phyloP scores from a whole-genome alignment of 345 rosid genomes.

The Eucalyptus coolabah region DNA sequence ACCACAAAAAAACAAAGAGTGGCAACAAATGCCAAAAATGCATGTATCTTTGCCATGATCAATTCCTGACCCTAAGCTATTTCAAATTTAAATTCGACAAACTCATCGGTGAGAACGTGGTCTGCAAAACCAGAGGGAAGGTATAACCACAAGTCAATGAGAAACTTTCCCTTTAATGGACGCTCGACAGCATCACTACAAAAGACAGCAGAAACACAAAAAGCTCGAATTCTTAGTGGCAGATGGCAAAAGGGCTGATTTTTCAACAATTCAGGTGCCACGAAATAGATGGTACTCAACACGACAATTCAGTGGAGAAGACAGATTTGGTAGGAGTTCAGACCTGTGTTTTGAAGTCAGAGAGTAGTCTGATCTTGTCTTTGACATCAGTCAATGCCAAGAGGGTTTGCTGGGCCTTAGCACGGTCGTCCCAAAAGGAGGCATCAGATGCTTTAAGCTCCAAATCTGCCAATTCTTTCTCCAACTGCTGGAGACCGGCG shows the following conservation, averaged over 20 bases:
- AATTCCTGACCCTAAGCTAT: background rate
- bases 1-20: background rate
- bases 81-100: background rate
- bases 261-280: background rate
- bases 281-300: background rate
- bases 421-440: slow-evolving; percentile 84
- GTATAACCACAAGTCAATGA: background rate
- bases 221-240: background rate
- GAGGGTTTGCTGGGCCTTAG: slow-evolving; percentile 69
- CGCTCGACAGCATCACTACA: background rate
- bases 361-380: slow-evolving; percentile 44
- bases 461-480: slow-evolving; percentile 39
- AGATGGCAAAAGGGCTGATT: background rate
- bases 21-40: background rate
- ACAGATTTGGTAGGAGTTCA: background rate
- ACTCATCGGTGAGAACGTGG: background rate
- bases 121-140: background rate
- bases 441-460: slow-evolving; percentile 62
- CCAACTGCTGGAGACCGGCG: slow-evolving; percentile 36
- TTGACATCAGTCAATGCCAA: slow-evolving; percentile 64
- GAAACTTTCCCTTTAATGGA: background rate
- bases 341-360: slow-evolving; percentile 70
- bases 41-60: background rate
- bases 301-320: background rate
- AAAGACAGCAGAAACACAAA: background rate